Evolutionary conservation across 2,329 filamentous ascomycete genomes (phyloP), one percentile per base, ranked within the genome.

Genomic region (Aureobasidium namibiae): DNA sequence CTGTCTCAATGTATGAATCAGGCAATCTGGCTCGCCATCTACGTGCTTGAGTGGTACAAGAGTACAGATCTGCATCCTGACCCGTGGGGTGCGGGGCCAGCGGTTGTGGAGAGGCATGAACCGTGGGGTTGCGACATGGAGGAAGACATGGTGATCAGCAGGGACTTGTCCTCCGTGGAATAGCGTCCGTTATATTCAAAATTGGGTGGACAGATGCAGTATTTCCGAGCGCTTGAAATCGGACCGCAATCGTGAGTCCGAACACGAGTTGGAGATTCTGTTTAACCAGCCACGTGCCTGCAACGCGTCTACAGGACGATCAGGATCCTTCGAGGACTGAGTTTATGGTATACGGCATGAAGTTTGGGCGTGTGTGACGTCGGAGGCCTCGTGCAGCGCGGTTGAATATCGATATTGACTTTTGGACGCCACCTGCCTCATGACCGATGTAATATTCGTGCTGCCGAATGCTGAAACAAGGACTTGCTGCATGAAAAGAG

Each of bases 81-180:
- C 13, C 39, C 39, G 29, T 24, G 36, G 23, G 39, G 18, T 56
- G 52, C 52, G 52, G 52, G 52, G 52, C 26, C 36, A 6, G 39
- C 8, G 39, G 39, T 45, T 56, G 52, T 26, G 52, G 52, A 56
- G 52, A 45, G 14, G 52, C 3, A 16, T 21, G n/a, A 36, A 45
- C 16, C n/a, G 14, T 34, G 24, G 26, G 36, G 38, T 31, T 41
- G 10, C 34, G 21, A 41, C 21, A 53, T 4, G 7, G 29, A 13
- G 34, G 18, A 13, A 23, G 21, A 10, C 29, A n/a, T 54, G 52
- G 29, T 56, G 52, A 56, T 56, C 52, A 45, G 39, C 52, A 56
- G 52, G 52, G 18, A 54, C 50, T 31, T 42, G 4, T 26, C 21
- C 23, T 16, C 23, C 6, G 23, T 33, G 24, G 38, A 23, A 33